Percentiles rank a stretch among this genome's conserved stretches.
phyloP scores from a whole-genome alignment of 1,139 yeast genomes.

The Lodderomyces oxycetoniae region DNA sequence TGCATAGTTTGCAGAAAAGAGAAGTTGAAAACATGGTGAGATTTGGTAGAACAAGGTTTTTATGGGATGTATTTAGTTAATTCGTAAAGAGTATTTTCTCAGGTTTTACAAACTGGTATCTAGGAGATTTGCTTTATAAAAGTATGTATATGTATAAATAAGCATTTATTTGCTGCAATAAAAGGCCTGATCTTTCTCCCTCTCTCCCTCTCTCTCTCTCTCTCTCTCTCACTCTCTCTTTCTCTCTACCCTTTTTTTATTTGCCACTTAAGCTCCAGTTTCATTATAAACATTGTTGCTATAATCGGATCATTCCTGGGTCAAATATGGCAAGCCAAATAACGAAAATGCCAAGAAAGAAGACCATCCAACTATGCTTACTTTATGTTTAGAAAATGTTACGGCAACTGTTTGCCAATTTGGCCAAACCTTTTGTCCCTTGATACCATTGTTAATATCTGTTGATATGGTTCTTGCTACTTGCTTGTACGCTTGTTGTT shows the following conservation, averaged over 20 bases:
- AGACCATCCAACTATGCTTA: slow-evolving; percentile 12
- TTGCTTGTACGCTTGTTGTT: too few relatives aligned
- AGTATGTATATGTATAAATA: too few relatives aligned
- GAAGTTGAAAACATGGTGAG: slow-evolving; percentile 54
- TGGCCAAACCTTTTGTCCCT: slow-evolving; percentile 13
- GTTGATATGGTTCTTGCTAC: slow-evolving; percentile 7
- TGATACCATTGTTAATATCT: slow-evolving; percentile 7
- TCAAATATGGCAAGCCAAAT: slow-evolving; percentile 10
- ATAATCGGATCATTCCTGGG: slow-evolving; percentile 7
- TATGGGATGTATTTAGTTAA: slow-evolving; percentile 12
- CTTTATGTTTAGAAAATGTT: slow-evolving; percentile 8
- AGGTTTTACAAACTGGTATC: too few relatives aligned
- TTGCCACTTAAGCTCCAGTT: slow-evolving; percentile 13
- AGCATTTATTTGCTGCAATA: too few relatives aligned
- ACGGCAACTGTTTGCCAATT: slow-evolving; percentile 5
- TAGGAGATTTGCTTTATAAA: too few relatives aligned
- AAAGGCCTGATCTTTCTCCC: too few relatives aligned
- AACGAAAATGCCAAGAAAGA: too few relatives aligned
- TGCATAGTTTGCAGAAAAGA: slow-evolving; percentile 54
- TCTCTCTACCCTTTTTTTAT: too few relatives aligned
- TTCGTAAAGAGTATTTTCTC: too few relatives aligned
- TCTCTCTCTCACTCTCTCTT: too few relatives aligned
- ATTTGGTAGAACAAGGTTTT: slow-evolving; percentile 41
- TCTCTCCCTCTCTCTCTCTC: too few relatives aligned
- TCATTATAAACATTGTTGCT: slow-evolving; percentile 13